Percentiles rank a stretch among this genome's conserved stretches.
Evolutionary conservation across 2,329 filamentous ascomycete species (phyloP).

Genomic region (Furcasterigmium sp.): DNA sequence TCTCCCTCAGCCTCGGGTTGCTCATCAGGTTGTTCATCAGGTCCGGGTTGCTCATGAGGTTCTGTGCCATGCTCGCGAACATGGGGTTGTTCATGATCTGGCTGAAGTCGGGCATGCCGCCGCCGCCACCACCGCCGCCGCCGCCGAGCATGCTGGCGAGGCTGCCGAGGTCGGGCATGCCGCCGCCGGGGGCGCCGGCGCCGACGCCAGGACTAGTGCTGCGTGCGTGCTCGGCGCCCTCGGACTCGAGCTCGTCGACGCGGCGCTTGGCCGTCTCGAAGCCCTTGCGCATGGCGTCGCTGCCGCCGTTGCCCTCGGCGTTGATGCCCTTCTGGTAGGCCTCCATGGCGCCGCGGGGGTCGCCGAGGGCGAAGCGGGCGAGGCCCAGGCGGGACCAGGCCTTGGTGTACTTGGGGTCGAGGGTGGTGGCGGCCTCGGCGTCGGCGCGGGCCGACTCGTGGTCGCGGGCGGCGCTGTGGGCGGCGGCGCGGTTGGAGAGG

Average conservation of each 20-base stretch:
- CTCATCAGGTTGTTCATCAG: slow-evolving; percentile 89
- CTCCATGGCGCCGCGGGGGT: slow-evolving; percentile 88
- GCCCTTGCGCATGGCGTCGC: slow-evolving; percentile 95
- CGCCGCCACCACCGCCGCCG: slow-evolving; percentile 54
- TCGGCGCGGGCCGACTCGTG: slow-evolving; percentile 81
- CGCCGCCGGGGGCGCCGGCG: slow-evolving; percentile 41
- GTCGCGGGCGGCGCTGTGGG: slow-evolving; percentile 78
- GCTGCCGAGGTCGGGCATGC: slow-evolving; percentile 66
- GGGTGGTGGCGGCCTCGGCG: slow-evolving; percentile 81
- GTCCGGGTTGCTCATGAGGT: slow-evolving; percentile 93
- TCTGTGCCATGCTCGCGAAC: slow-evolving; percentile 96
- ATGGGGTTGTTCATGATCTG: slow-evolving; percentile 96
- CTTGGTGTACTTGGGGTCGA: slow-evolving; percentile 93
- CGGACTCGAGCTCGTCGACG: slow-evolving; percentile 70
- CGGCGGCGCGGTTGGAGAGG: slow-evolving; percentile 94
- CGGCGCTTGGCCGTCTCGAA: slow-evolving; percentile 88
- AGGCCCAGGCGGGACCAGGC: slow-evolving; percentile 93
- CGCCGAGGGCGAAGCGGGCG: slow-evolving; percentile 85
- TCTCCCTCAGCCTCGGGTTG: slow-evolving; percentile 82
- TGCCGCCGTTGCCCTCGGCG: slow-evolving; percentile 87
- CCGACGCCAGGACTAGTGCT: slow-evolving; percentile 21
- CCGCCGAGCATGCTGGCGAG: slow-evolving; percentile 70
- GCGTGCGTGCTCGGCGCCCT: slow-evolving; percentile 39
- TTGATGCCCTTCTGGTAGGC: slow-evolving; percentile 92
- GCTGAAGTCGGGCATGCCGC: slow-evolving; percentile 82